phyloP scores from a whole-genome alignment of 495 filamentous ascomycete genomes.

The Paragyromitra xinjiangensis region DNA sequence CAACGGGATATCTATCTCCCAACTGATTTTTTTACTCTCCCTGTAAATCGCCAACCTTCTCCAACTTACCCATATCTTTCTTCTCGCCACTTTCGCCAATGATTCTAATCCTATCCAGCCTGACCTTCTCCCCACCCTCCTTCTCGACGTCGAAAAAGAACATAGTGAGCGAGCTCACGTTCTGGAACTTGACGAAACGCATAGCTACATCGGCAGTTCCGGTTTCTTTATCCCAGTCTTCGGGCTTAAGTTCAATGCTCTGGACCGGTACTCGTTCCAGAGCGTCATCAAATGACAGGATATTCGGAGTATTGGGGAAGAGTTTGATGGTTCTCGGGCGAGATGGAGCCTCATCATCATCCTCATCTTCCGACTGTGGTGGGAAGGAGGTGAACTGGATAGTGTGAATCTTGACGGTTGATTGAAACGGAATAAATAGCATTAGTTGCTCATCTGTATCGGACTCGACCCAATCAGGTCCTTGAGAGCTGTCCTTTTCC shows the following conservation, averaged over 20 bases:
- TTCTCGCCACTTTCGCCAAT: slow-evolving; percentile 95
- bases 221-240: slow-evolving; percentile 85
- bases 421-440: slow-evolving; percentile 90
- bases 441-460: slow-evolving; percentile 99
- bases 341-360: slow-evolving; percentile 79
- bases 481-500: slow-evolving; percentile 59
- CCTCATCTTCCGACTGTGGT: slow-evolving; percentile 61
- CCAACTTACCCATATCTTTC: slow-evolving; percentile 88
- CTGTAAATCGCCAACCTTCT: slow-evolving; percentile 69
- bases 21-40: slow-evolving; percentile 29
- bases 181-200: slow-evolving; percentile 98
- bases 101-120: slow-evolving; percentile 83
- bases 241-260: slow-evolving; percentile 71
- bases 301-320: slow-evolving; percentile 84
- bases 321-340: slow-evolving; percentile 85
- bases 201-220: slow-evolving; percentile 83
- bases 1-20: slow-evolving; percentile 27
- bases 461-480: slow-evolving; percentile 92
- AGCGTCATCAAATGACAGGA: slow-evolving; percentile 94
- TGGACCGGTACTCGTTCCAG: slow-evolving; percentile 84
- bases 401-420: slow-evolving; percentile 88
- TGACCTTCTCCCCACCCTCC: slow-evolving; percentile 77
- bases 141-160: slow-evolving; percentile 92
- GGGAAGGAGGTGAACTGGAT: slow-evolving; percentile 87
- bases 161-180: slow-evolving; percentile 80